Conservation (phyloP, 257 asterid genomes). For the Capsicum pubescens region DNA sequence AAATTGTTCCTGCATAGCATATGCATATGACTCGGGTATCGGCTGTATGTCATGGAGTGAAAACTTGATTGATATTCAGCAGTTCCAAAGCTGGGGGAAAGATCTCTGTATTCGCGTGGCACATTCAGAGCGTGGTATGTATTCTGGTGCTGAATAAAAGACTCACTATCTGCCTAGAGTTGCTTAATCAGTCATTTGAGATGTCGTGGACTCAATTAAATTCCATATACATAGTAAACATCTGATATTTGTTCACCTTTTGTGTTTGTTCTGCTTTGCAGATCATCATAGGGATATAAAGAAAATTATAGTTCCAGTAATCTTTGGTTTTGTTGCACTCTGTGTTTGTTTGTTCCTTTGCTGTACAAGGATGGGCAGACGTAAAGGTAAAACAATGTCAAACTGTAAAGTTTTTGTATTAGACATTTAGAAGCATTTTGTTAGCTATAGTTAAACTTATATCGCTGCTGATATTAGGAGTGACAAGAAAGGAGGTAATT, state of each 20-base stretch:
- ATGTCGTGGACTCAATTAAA: neutral
- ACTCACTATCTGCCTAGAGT: neutral
- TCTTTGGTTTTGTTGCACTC: slow-evolving; percentile 39
- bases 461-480: slow-evolving; percentile 8
- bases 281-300: slow-evolving; percentile 41
- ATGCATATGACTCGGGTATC: slow-evolving; percentile 39
- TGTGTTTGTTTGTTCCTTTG: neutral
- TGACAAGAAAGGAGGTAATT: neutral
- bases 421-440: neutral
- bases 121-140: slow-evolving; percentile 58
- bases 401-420: neutral
- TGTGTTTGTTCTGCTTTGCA: slow-evolving; percentile 26
- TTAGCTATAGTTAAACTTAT: neutral
- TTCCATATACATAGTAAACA: neutral
- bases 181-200: neutral
- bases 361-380: slow-evolving; percentile 35
- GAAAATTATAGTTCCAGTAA: slow-evolving; percentile 46
- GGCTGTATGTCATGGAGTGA: slow-evolving; percentile 59
- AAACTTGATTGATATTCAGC: slow-evolving; percentile 51
- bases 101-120: slow-evolving; percentile 56
- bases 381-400: slow-evolving; percentile 48
- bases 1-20: slow-evolving; percentile 63
- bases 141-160: neutral
- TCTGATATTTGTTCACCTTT: neutral
- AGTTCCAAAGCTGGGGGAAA: slow-evolving; percentile 41